Evolutionary conservation across 495 filamentous ascomycete genomes (phyloP), one percentile per base, ranked within the genome.

Genomic region (Astrothelium subdiscretum): DNA sequence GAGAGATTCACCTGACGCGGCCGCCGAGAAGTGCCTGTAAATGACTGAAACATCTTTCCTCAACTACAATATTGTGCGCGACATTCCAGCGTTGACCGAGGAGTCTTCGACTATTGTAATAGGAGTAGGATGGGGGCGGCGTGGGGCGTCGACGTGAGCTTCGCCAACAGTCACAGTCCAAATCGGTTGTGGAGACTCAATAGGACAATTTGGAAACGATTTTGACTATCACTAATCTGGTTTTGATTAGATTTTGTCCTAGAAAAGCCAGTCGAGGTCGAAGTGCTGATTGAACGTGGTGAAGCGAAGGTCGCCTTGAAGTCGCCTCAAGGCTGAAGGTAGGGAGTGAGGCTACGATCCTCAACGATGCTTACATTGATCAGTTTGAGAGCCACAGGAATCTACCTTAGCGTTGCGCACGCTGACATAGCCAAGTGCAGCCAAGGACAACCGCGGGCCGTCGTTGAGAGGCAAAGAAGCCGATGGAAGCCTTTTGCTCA

Each of bases 1-100:
- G 90, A 92, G 62, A 98, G 86, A 73, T 98, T 96, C 66, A 98
- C 90, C 71, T 96, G 89, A 59, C 94, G 87, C 58, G 85, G 86
- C 61, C 87, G 87, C 67, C 91, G 85, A 67, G 91, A 87, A 76
- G 73, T 89, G 62, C 94, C 94, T 31, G 88, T 92, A 75, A 98
- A 98, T 42, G 86, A 87, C 61, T 85, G 85, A 74, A 92, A 95
- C 92, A 97, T 97, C 61, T 61, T 67, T 38, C 20, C 24, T 20
- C 22, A 26, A 26, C 48, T 54, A 29, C 5, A 6, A 15, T 54
- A 24, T 6, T 8, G 20, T 15, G 29, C 2, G 15, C n/a, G 29
- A 24, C 48, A 54, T 54, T 54, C 48, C 48, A 29, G 24, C 20
- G 15, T 2, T n/a, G 15, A 2, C 2, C 29, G 4, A 29, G n/a